A percentile compares a stretch with the other conserved stretches of the same genome.
phyloP scores from a whole-genome alignment of 257 asterid species.

The Nicotiana paniculata region DNA sequence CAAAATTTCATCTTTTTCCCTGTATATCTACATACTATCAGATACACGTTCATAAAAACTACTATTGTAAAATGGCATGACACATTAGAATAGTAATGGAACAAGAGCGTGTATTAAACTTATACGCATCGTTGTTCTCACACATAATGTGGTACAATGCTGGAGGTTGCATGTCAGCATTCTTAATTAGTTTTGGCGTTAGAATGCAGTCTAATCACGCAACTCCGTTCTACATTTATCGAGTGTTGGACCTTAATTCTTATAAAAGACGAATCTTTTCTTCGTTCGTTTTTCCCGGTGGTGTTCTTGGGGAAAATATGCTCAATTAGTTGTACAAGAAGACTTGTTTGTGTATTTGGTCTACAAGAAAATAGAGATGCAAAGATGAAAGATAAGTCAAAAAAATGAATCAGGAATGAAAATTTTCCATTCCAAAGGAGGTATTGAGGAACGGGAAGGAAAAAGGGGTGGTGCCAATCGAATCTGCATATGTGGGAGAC shows the following conservation, averaged over 20 bases:
- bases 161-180: neutral
- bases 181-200: neutral
- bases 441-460: neutral
- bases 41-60: neutral
- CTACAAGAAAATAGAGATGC: neutral
- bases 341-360: neutral
- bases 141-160: neutral
- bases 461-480: too few species aligned
- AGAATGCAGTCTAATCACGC: neutral
- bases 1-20: neutral
- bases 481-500: too few species aligned
- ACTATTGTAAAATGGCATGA: neutral
- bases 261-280: neutral
- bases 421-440: neutral
- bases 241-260: neutral
- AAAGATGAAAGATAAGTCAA: neutral
- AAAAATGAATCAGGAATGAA: neutral
- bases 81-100: neutral
- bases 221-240: neutral
- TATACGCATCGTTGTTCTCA: neutral
- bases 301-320: neutral
- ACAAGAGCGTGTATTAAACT: neutral
- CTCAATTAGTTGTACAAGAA: neutral
- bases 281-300: neutral
- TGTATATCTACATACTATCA: neutral